phyloP scores from a whole-genome alignment of 192 early-diverging fungal species.

The Endogone sp. region DNA sequence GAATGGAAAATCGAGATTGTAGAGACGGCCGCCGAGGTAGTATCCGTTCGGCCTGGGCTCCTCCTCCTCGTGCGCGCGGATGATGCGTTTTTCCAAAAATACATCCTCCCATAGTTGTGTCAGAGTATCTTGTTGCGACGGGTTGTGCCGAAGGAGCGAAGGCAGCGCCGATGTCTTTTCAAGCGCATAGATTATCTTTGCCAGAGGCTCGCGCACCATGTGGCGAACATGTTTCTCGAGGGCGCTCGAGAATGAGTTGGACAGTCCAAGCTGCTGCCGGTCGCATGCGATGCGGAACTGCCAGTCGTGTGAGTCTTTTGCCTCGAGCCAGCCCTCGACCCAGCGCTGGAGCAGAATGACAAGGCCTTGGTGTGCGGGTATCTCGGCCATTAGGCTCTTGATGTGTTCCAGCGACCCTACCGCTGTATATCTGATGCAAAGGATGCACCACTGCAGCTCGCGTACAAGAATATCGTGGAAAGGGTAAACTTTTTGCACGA shows the following conservation, averaged over 20 bases:
- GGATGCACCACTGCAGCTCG: constrained; percentile 14
- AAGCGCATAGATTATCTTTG: constrained; percentile 8
- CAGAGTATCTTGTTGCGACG: background rate
- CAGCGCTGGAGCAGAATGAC: background rate
- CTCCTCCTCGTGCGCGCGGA: background rate
- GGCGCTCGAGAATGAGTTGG: constrained; percentile 15
- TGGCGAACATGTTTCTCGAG: constrained; percentile 4
- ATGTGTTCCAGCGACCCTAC: constrained; percentile 8
- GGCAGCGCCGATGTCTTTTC: constrained; percentile 3
- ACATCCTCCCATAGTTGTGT: constrained; percentile 10
- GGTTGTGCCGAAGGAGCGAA: background rate
- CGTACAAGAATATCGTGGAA: constrained; percentile 12
- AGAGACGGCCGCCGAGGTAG: background rate
- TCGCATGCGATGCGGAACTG: constrained; percentile 11
- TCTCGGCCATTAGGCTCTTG: background rate
- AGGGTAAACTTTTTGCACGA: constrained; percentile 7
- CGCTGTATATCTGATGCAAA: constrained; percentile 16
- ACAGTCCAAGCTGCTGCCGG: constrained; percentile 8
- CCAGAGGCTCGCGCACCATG: constrained; percentile 9
- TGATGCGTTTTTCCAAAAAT: background rate
- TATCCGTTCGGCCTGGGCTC: constrained; percentile 15
- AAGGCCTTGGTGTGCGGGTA: background rate
- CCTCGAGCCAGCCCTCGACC: constrained; percentile 6
- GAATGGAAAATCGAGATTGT: constrained; percentile 15
- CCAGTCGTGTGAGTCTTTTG: constrained; percentile 1